These are phyloP conservation scores for Panicum miliaceum DNA, from an alignment of 176 grass and related monocot species.

Conservation along the genomic window DNA sequence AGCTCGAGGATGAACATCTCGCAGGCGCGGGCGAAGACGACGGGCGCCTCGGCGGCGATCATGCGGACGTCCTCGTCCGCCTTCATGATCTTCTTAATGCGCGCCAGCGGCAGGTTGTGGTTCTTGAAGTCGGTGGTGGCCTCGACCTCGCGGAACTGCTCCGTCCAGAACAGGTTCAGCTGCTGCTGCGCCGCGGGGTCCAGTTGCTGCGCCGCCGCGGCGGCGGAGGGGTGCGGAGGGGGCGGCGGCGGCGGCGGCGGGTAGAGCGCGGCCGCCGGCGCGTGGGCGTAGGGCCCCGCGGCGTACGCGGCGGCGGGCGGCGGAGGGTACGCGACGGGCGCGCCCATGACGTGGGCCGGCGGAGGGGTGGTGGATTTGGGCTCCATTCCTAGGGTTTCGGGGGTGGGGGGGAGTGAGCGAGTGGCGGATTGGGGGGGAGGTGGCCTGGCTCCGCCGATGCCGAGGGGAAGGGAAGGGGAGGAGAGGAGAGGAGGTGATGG, in stretches of 20 bases:
- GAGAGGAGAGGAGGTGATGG: neutral
- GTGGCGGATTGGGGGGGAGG: conserved; percentile 13
- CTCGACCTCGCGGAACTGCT: conserved; percentile 92
- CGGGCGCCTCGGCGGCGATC: conserved; percentile 96
- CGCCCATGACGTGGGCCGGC: conserved; percentile 48
- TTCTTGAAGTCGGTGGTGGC: conserved; percentile 84
- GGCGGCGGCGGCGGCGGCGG: conserved; percentile 35
- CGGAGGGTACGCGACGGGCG: conserved; percentile 47
- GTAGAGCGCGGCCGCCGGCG: conserved; percentile 49
- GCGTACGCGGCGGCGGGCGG: conserved; percentile 25
- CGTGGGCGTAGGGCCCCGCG: conserved; percentile 30
- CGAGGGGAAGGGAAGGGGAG: neutral
- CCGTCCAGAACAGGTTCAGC: conserved; percentile 85
- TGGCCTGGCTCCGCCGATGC: neutral
- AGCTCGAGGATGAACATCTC: conserved; percentile 99
- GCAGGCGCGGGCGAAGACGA: conserved; percentile 89
- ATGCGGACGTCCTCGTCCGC: conserved; percentile 97
- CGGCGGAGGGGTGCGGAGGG: neutral
- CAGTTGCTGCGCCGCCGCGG: conserved; percentile 35
- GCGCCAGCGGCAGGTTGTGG: conserved; percentile 91
- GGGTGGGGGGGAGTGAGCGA: conserved; percentile 1
- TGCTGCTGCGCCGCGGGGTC: conserved; percentile 56
- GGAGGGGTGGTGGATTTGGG: conserved; percentile 60
- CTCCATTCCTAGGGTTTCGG: conserved; percentile 62
- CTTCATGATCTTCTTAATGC: conserved; percentile 99